These are phyloP conservation scores for Xylaria sp. DNA, from an alignment of 2,329 filamentous ascomycete genomes.

Conservation along the genomic window DNA sequence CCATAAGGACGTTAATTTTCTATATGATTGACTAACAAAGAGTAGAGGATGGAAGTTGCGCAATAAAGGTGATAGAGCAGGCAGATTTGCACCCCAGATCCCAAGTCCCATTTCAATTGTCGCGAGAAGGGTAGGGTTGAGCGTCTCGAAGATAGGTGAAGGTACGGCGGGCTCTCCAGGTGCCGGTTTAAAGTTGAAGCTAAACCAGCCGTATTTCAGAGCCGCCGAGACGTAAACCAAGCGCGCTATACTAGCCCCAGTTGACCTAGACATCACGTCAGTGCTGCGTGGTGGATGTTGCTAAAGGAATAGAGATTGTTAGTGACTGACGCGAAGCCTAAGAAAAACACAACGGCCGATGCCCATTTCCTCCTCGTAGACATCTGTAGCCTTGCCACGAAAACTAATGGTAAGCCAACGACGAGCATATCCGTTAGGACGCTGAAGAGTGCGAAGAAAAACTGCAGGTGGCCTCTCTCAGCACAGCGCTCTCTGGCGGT, in stretches of 20 bases:
- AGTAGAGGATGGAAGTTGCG: conserved; percentile 23
- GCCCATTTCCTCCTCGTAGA: conserved; percentile 27
- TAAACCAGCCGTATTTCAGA: conserved; percentile 23
- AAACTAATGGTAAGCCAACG: conserved; percentile 26
- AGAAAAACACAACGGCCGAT: conserved; percentile 15
- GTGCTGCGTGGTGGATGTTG: background rate
- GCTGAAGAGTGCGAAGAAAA: conserved; percentile 27
- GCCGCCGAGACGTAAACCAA: conserved; percentile 20
- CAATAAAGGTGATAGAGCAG: conserved; percentile 22
- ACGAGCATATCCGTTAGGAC: conserved; percentile 28
- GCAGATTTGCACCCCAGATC: conserved; percentile 26
- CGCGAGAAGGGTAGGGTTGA: conserved; percentile 29
- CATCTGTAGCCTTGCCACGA: conserved; percentile 22
- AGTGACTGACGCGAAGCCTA: conserved; percentile 21
- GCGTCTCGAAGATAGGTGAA: conserved; percentile 11
- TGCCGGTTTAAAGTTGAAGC: conserved; percentile 23
- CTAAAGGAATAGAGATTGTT: background rate
- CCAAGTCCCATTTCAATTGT: conserved; percentile 27
- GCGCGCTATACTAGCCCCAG: conserved; percentile 23
- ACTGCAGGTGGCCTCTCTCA: conserved; percentile 24
- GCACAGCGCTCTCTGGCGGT: conserved; percentile 18
- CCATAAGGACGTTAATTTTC: conserved; percentile 16
- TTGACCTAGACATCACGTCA: conserved; percentile 16
- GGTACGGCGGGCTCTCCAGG: conserved; percentile 22
- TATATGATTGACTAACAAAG: conserved; percentile 10